phyloP scores from a whole-genome alignment of 257 asterid genomes.

The Galeopsis tetrahit region DNA sequence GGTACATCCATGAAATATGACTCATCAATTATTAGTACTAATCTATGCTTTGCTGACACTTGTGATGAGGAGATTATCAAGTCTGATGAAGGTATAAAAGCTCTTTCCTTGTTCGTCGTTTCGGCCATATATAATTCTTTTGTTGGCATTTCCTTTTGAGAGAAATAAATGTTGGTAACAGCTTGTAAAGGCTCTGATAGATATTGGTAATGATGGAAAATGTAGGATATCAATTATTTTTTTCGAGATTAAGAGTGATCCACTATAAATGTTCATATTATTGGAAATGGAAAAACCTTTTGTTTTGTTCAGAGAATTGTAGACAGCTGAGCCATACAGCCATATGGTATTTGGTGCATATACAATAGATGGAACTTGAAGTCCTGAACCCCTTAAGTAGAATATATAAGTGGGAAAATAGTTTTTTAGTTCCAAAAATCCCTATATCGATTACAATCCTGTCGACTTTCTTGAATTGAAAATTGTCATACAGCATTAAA shows the following conservation, averaged over 20 bases:
- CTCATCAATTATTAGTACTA: slow-evolving; percentile 3
- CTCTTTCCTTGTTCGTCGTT: neutral
- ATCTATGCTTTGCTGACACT: slow-evolving; percentile 22
- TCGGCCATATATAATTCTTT: neutral
- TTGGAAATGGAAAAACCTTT: no score
- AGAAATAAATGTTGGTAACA: neutral
- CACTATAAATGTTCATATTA: no score
- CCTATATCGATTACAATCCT: no score
- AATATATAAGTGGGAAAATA: no score
- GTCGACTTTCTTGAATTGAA: no score
- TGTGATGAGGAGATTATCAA: slow-evolving; percentile 24
- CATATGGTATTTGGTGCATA: neutral
- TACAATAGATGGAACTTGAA: neutral
- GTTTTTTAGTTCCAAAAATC: no score
- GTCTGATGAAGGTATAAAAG: slow-evolving; percentile 35
- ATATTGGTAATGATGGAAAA: slow-evolving; percentile 10
- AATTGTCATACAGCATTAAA: no score
- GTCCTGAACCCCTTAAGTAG: neutral
- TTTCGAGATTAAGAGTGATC: no score
- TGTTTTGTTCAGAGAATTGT: neutral
- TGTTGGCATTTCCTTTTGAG: neutral
- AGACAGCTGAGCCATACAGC: neutral
- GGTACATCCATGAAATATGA: slow-evolving; percentile 32
- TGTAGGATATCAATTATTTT: neutral
- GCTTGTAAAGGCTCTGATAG: neutral